Conservation (phyloP, 164 flowering plant genomes). For the Malania oleifera region DNA sequence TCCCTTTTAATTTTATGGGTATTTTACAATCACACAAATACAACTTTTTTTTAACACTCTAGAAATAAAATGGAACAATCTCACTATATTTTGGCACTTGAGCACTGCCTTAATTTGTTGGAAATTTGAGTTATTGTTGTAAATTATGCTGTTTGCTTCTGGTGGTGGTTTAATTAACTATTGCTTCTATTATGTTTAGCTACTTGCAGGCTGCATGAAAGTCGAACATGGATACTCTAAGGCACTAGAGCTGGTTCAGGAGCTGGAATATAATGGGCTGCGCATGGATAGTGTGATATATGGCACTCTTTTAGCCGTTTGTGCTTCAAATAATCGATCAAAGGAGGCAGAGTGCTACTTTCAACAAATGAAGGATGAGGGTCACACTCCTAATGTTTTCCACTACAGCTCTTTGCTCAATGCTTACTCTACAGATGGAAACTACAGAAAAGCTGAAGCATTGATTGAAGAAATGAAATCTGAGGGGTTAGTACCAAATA, state of each 20-base stretch:
- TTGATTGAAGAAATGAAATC: constrained; percentile 74
- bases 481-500: constrained; percentile 78
- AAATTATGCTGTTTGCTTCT: not conserved
- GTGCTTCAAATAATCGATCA: constrained; percentile 67
- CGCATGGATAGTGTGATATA: constrained; percentile 69
- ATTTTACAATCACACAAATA: no score
- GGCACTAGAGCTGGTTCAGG: constrained; percentile 69
- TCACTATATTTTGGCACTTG: no score
- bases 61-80: no score
- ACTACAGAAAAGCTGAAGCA: constrained; percentile 65
- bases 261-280: constrained; percentile 47
- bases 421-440: constrained; percentile 68
- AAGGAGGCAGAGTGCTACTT: constrained; percentile 78
- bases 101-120: no score
- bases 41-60: no score
- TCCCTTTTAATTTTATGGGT: no score
- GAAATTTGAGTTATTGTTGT: not conserved
- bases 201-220: constrained; percentile 83
- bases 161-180: not conserved
- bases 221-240: constrained; percentile 58
- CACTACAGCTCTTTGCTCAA: constrained; percentile 91
- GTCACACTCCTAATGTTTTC: constrained; percentile 64
- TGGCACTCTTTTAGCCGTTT: constrained; percentile 75
- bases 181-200: constrained; percentile 36
- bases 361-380: constrained; percentile 69